Evolutionary conservation across 2,329 filamentous ascomycete species (phyloP).

Genomic region (Aspergillus persii): DNA sequence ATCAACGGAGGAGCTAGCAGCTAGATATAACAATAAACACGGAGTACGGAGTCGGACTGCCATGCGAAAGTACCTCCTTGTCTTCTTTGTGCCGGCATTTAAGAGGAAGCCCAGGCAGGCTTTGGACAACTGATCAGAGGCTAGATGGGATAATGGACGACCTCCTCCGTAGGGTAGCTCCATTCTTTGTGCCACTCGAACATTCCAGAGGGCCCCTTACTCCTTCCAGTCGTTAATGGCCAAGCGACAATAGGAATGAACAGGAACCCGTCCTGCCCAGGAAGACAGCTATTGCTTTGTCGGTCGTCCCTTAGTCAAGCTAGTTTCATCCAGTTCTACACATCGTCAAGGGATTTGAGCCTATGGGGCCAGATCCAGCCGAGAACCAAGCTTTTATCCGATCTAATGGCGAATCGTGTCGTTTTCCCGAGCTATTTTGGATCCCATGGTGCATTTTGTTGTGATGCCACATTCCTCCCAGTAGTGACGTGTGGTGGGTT

Average conservation of each 20-base stretch:
- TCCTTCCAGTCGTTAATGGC: not conserved
- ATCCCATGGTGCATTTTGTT: not conserved
- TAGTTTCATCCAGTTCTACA: not conserved
- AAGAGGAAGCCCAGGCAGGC: not conserved
- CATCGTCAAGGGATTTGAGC: not conserved
- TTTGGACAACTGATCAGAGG: not conserved
- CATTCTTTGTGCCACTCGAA: not conserved
- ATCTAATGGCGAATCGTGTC: not conserved
- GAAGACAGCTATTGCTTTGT: not conserved
- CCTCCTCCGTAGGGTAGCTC: not conserved
- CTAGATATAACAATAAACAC: not conserved
- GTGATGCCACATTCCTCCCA: not conserved
- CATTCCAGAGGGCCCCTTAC: not conserved
- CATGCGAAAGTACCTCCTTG: not conserved
- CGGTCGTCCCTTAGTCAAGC: not conserved
- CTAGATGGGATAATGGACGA: no score
- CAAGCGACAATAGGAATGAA: not conserved
- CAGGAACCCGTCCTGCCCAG: not conserved
- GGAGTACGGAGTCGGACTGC: not conserved
- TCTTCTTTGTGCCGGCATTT: not conserved
- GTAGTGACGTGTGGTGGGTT: not conserved
- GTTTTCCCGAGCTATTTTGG: not conserved
- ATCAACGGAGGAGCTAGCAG: no score
- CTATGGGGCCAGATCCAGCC: not conserved
- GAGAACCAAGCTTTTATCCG: not conserved